These are phyloP conservation scores for Annona squamosa DNA, from an alignment of 164 flowering plant species.

Conservation along the genomic window DNA sequence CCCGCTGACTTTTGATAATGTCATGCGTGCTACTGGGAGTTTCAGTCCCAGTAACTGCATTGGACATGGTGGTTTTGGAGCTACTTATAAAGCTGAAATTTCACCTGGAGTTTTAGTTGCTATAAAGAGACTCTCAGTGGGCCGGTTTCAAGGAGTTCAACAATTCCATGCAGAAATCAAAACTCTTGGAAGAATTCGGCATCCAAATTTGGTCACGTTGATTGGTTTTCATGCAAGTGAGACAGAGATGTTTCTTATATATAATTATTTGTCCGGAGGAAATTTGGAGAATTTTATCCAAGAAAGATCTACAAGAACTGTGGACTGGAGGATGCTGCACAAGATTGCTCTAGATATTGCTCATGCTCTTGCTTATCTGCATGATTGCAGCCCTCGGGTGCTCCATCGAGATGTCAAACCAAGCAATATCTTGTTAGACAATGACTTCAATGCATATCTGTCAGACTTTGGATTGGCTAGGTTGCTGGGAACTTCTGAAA, in stretches of 20 bases:
- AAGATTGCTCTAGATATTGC: conserved; percentile 82
- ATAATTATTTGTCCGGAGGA: conserved; percentile 82
- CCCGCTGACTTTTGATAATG: conserved; percentile 59
- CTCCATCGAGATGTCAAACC: conserved; percentile 95
- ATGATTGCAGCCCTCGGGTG: conserved; percentile 92
- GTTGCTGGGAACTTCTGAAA: conserved; percentile 83
- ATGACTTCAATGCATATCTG: conserved; percentile 72
- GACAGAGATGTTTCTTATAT: conserved; percentile 81
- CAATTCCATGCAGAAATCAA: conserved; percentile 87
- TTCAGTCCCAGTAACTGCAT: conserved; percentile 84
- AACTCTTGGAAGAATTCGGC: conserved; percentile 77
- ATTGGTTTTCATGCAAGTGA: conserved; percentile 92
- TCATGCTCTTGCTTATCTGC: conserved; percentile 80
- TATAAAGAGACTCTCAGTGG: conserved; percentile 75
- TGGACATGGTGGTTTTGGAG: conserved; percentile 93
- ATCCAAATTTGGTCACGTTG: conserved; percentile 73
- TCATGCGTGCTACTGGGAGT: conserved; percentile 68
- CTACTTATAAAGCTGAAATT: conserved; percentile 87
- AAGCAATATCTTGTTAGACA: conserved; percentile 81
- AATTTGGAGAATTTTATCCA: conserved; percentile 80
- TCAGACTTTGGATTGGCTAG: conserved; percentile 91
- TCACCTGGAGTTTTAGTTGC: conserved; percentile 66
- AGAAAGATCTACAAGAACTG: conserved; percentile 63
- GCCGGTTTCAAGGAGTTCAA: conserved; percentile 79
- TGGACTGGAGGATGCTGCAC: conserved; percentile 83